A percentile compares a stretch with the other conserved stretches of the same genome.
phyloP scores from a whole-genome alignment of 164 flowering plant species.

The Magnolia sinica region DNA sequence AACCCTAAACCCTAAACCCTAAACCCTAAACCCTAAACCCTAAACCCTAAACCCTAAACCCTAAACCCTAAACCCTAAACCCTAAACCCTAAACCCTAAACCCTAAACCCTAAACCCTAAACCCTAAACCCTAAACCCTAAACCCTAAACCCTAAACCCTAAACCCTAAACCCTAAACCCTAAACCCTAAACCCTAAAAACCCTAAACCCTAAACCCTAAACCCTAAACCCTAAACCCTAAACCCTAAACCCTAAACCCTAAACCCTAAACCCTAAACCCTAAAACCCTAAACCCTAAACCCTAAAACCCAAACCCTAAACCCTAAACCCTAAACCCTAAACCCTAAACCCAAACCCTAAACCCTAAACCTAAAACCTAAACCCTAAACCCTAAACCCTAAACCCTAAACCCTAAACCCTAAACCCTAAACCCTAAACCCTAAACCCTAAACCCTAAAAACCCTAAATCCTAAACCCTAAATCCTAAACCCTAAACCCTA shows the following conservation, averaged over 20 bases:
- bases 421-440: slow-evolving; percentile 6
- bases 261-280: background rate
- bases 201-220: too few species aligned
- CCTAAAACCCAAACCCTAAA: too few species aligned
- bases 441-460: slow-evolving; percentile 8
- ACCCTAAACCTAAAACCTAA: background rate
- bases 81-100: background rate
- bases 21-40: background rate
- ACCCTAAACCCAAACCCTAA: background rate
- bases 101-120: too few species aligned
- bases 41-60: background rate
- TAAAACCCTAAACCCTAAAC: too few species aligned
- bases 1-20: slow-evolving; percentile 3
- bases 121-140: background rate
- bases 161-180: too few species aligned
- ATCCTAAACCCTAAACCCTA: too few species aligned
- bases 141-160: background rate
- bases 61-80: background rate
- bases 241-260: background rate
- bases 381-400: too few species aligned
- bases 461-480: too few species aligned
- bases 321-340: too few species aligned
- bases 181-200: too few species aligned
- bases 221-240: background rate
- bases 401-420: background rate